phyloP scores from a whole-genome alignment of 129 eudicot genomes.

The Tanacetum coccineum region DNA sequence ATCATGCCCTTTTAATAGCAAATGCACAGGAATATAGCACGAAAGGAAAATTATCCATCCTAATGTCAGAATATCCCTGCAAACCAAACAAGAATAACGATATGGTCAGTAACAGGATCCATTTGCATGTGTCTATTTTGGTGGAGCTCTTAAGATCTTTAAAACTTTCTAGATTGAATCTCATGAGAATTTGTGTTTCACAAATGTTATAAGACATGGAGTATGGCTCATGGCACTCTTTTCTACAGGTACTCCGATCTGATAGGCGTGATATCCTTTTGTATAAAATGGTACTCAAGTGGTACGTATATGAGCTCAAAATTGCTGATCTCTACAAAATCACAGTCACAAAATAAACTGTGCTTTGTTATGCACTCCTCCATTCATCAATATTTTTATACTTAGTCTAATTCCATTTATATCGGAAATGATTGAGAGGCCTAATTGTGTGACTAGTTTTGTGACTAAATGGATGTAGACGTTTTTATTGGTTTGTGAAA shows the following conservation, averaged over 20 bases:
- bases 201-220: no score
- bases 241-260: background rate
- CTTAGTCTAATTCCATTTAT: no score
- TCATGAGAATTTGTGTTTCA: no score
- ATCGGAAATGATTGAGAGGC: no score
- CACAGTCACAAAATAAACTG: no score
- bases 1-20: constrained; percentile 74
- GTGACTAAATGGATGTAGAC: no score
- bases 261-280: background rate
- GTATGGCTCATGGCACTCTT: no score
- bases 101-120: no score
- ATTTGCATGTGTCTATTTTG: background rate
- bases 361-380: no score
- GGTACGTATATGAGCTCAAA: constrained; percentile 4
- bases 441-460: no score
- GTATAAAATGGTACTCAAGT: background rate
- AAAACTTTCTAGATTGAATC: background rate
- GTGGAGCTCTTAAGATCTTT: background rate
- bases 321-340: background rate
- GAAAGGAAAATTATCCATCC: constrained; percentile 92
- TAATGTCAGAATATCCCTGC: constrained; percentile 71
- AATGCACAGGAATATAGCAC: constrained; percentile 69
- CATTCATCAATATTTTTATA: no score
- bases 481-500: no score
- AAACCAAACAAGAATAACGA: constrained; percentile 11